Evolutionary conservation across 768 basidiomycete species (phyloP).

Genomic region (Amanita polypyramis): DNA sequence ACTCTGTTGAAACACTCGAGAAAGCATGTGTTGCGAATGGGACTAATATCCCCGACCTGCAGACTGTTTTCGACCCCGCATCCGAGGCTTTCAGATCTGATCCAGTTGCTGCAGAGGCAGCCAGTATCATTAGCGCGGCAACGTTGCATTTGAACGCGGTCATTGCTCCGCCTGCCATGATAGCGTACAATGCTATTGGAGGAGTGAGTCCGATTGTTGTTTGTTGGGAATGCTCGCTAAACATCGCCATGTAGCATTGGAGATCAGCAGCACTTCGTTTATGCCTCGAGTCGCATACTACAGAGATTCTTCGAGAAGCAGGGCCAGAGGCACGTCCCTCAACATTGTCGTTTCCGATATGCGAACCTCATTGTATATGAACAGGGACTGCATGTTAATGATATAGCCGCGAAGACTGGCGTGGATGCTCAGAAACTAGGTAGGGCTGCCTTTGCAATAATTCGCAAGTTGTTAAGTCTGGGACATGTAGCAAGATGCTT

Average conservation of each 20-base stretch:
- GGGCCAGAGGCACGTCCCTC: constrained; percentile 16
- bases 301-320: constrained; percentile 23
- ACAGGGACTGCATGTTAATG: constrained; percentile 26
- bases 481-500: constrained; percentile 13
- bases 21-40: constrained; percentile 9
- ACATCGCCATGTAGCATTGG: constrained; percentile 10
- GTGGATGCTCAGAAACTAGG: constrained; percentile 25
- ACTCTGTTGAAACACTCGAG: constrained; percentile 3
- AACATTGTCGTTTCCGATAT: not conserved
- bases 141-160: constrained; percentile 17
- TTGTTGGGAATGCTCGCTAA: not conserved
- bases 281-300: constrained; percentile 15
- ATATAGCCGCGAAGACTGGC: constrained; percentile 23
- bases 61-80: constrained; percentile 13
- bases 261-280: constrained; percentile 17
- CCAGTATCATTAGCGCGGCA: constrained; percentile 14
- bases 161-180: constrained; percentile 11
- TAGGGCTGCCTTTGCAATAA: constrained; percentile 6
- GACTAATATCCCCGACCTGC: constrained; percentile 12
- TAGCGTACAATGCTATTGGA: constrained; percentile 7
- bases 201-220: constrained; percentile 6
- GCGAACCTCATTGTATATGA: not conserved
- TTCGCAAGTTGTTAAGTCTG: not conserved
- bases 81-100: constrained; percentile 14
- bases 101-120: constrained; percentile 12